Base-by-base conservation (phyloP, 1,139 yeast genomes). In the Geotrichum siamense region DNA sequence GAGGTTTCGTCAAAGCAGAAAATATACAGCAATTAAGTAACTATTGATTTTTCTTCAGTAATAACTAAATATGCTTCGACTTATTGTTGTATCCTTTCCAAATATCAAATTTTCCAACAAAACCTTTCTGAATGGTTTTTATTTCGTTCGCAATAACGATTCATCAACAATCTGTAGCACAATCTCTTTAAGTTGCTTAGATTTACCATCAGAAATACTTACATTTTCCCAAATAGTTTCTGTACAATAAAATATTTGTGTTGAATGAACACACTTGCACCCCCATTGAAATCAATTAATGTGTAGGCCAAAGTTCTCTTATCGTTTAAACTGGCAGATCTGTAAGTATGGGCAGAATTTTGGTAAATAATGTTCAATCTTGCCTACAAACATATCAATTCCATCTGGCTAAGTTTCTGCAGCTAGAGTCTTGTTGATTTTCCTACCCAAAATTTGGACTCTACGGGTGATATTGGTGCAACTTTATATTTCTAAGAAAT, bases 211-310 rank as follows among this genome's bases (percentile, higher is more conserved):
- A 0, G 79, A 76, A 48, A 75, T 70, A 5, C 72, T 56, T 43
- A 79, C 52, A n/a, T 60, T 59, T 9, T 61, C 59, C 76, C 82
- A 78, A 45, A 70, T 62, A 1, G 60, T 59, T 25, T 64, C 64
- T 71, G 71, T 45, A 76, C 74, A 44, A 75, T 65, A 58, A 84
- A 80, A 49, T 82, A 76, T 48, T 79, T 84, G 59, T 83, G 87
- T 58, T 83, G 87, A 57, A 79, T 80, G 35, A 86, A 81, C 10
- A 87, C 93, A 48, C 81, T 79, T 3, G 78, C 72, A 8, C 96
- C 96, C n/a, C 89, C 93, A 57, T 91, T 89, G 64, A 80, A 89
- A 48, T 79, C 85, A 44, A 79, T 74, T 43, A 89, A 68, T n/a
- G 87, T 76, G 41, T 76, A 76, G 1, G 96, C 87, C 30, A 85